phyloP scores from a whole-genome alignment of 306 rosid species.

The Delonix regia region DNA sequence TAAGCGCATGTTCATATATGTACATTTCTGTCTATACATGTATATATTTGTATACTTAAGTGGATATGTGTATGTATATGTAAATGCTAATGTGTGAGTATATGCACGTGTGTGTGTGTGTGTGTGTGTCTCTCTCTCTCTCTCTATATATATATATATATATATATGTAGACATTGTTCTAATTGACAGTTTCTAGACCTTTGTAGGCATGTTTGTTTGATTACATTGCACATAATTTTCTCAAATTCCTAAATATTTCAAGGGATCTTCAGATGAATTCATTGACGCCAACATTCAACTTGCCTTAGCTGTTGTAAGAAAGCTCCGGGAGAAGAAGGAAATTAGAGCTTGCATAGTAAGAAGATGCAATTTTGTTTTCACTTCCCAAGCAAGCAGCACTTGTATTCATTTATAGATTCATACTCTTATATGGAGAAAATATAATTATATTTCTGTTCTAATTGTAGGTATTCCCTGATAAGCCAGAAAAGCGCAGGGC shows the following conservation, averaged over 20 bases:
- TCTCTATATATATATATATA: too few relatives aligned
- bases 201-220: constrained; percentile 46
- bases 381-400: constrained; percentile 12
- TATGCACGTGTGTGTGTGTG: too few relatives aligned
- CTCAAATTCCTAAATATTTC: constrained; percentile 85
- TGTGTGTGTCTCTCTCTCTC: too few relatives aligned
- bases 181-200: constrained; percentile 40
- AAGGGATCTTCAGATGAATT: constrained; percentile 99
- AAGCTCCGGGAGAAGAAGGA: constrained; percentile 79
- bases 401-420: constrained; percentile 10
- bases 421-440: not conserved
- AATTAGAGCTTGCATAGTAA: constrained; percentile 78
- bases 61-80: too few relatives aligned
- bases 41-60: too few relatives aligned
- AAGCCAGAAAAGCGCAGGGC: constrained; percentile 92
- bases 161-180: constrained; percentile 39
- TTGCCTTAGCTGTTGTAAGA: constrained; percentile 83
- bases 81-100: too few relatives aligned
- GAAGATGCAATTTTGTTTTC: constrained; percentile 38
- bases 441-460: constrained; percentile 27
- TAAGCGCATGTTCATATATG: too few relatives aligned
- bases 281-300: constrained; percentile 95
- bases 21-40: too few relatives aligned
- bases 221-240: constrained; percentile 62
- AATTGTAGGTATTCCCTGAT: constrained; percentile 88